Percentiles rank a stretch among this genome's conserved stretches.
Conservation (phyloP, 805 yeast species). For the Lipomyces orientalis region DNA sequence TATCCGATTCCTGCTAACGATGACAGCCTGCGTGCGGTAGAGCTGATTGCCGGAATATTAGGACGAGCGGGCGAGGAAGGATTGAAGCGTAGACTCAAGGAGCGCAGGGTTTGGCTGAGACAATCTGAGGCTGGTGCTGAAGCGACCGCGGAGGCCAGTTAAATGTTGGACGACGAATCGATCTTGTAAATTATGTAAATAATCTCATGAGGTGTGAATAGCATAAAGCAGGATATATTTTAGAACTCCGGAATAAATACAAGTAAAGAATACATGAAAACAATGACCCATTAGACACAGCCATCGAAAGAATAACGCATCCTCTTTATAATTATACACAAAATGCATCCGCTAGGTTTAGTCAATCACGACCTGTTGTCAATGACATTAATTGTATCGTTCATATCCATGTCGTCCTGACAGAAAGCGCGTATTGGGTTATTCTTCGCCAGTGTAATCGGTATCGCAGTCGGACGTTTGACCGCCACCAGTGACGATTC, state of each 20-base stretch:
- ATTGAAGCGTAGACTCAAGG: conserved; percentile 2
- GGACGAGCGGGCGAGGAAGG: conserved; percentile 88
- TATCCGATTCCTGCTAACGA: conserved; percentile 98
- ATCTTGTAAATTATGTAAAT: conserved; percentile 2
- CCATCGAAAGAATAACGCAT: background rate
- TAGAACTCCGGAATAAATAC: background rate
- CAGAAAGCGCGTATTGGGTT: background rate
- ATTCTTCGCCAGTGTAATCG: background rate
- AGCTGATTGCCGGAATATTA: conserved; percentile 79
- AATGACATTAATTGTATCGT: conserved; percentile 1
- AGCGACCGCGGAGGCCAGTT: background rate
- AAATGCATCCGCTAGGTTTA: background rate
- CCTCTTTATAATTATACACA: background rate
- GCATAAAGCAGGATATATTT: background rate
- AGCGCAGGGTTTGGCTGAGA: conserved; percentile 6
- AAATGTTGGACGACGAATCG: background rate
- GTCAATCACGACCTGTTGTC: background rate
- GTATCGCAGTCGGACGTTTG: background rate
- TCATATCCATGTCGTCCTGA: background rate
- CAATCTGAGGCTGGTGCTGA: background rate
- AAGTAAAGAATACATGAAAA: background rate
- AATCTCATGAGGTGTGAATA: background rate
- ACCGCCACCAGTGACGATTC: background rate
- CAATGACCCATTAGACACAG: background rate
- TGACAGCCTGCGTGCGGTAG: conserved; percentile 81